Conservation (phyloP, 2,329 filamentous ascomycete species). For the Metarhizium anisopliae region DNA sequence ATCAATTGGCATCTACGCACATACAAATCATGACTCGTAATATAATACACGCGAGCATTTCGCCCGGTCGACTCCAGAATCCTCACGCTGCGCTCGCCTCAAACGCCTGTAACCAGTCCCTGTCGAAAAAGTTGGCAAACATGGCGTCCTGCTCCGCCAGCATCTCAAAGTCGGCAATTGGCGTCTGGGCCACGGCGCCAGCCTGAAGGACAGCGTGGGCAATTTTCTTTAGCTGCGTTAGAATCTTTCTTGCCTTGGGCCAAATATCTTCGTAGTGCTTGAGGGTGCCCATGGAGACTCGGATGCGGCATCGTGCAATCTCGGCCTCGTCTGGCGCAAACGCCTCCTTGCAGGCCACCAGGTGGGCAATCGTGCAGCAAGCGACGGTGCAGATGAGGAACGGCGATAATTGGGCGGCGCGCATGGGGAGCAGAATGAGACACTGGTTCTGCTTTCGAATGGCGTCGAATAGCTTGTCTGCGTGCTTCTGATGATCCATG, state of each 20-base stretch:
- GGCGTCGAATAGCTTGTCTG: too few species aligned
- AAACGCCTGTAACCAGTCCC: background rate
- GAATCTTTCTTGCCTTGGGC: slow-evolving; percentile 1
- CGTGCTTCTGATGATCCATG: too few species aligned
- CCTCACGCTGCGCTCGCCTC: background rate
- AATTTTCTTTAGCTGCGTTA: background rate
- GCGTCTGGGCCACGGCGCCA: background rate
- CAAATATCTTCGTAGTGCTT: slow-evolving; percentile 5
- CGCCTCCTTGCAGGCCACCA: background rate
- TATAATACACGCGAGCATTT: too few species aligned
- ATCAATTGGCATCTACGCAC: too few species aligned
- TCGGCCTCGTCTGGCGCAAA: slow-evolving; percentile 1
- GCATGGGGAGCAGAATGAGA: too few species aligned
- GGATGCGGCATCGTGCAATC: background rate
- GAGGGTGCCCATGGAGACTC: slow-evolving; percentile 1
- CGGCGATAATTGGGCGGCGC: too few species aligned
- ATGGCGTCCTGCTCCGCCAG: background rate
- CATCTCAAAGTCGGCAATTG: background rate
- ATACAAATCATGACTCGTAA: too few species aligned
- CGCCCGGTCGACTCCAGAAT: background rate
- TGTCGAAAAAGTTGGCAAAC: background rate
- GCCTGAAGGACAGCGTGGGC: background rate
- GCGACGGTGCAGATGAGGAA: too few species aligned
- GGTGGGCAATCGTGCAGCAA: too few species aligned
- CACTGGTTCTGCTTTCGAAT: too few species aligned